Conservation (phyloP, 768 basidiomycete species). For the Neoboletus subvelutipes region DNA sequence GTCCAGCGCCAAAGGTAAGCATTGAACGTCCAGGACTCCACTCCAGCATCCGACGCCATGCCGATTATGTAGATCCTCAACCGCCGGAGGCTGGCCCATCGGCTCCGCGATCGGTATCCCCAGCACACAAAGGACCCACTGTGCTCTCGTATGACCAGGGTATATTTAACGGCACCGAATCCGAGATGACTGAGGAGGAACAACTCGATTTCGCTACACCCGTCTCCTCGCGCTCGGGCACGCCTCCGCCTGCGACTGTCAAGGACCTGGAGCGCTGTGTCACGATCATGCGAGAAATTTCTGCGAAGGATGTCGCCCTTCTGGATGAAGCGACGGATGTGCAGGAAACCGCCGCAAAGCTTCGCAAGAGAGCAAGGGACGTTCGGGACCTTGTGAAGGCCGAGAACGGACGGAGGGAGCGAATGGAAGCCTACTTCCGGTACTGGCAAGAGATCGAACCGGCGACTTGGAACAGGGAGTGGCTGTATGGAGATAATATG, state of each 20-base stretch:
- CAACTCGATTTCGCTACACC: conserved; percentile 22
- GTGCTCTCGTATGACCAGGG: neutral
- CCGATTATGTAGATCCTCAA: neutral
- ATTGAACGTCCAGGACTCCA: neutral
- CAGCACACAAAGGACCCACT: neutral
- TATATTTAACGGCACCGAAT: conserved; percentile 22
- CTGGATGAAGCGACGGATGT: conserved; percentile 10
- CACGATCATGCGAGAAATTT: conserved; percentile 27
- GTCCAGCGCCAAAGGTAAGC: neutral
- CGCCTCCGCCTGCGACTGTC: conserved; percentile 16
- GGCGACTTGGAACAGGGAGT: conserved; percentile 24
- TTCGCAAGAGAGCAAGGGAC: conserved; percentile 22
- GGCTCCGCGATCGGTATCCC: neutral
- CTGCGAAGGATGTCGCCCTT: conserved; percentile 15
- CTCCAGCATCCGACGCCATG: neutral
- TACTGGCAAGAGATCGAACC: conserved; percentile 29
- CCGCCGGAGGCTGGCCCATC: conserved; percentile 3
- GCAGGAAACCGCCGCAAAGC: conserved; percentile 17
- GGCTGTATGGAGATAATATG: conserved; percentile 23
- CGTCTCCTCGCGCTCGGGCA: conserved; percentile 25
- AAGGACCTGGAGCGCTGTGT: conserved; percentile 24
- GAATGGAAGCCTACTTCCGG: conserved; percentile 29
- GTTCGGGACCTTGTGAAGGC: conserved; percentile 23
- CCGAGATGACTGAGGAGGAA: conserved; percentile 24
- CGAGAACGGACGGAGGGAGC: conserved; percentile 24